Evolutionary conservation across 2,329 filamentous ascomycete genomes (phyloP), one percentile per base, ranked within the genome.

Genomic region (Xylaria arbuscula): DNA sequence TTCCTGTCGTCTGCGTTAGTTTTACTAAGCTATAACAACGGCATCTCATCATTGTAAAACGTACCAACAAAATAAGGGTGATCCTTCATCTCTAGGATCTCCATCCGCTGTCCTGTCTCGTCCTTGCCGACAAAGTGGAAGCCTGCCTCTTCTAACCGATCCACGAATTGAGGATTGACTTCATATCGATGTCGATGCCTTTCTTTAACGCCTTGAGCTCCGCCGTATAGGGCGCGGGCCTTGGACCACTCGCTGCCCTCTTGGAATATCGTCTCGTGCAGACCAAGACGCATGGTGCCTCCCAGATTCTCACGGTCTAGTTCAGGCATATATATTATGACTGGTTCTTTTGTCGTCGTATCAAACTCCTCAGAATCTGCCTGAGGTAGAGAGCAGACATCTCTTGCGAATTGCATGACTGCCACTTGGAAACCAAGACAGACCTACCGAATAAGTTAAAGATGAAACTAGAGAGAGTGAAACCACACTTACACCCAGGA

Each of bases 281-380:
- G 86, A 66, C 94, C 93, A 1, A 97, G 88, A 69, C 93, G 88
- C 94, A 97, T 97, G 0, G 93, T 97, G 22, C 92, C 94, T 62
- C 94, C 93, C 80, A 91, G 90, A n/a, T 85, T 86, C 77, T 90
- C 60, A n/a, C 68, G 57, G 28, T 77, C 78, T 69, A 80, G 80
- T 75, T 98, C 95, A 1, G 95, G 95, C 96, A 98, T 99, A 82
- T 92, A 95, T 73, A 98, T 88, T 73, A 99, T 89, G 34, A 93
- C 88, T 32, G 88, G 89, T 76, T 94, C 85, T 56, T 89, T 83
- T n/a, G 89, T 87, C 2, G 83, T 77, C 28, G 85, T 78, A 54
- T 83, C 74, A 38, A 89, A 83, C 76, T 90, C 88, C 72, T 89
- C 87, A 9, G 84, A 87, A 3, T 82, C 84, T 34, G 87, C 88